Base-by-base conservation (phyloP, 305 asterid genomes). In the Ilex paraguariensis region DNA sequence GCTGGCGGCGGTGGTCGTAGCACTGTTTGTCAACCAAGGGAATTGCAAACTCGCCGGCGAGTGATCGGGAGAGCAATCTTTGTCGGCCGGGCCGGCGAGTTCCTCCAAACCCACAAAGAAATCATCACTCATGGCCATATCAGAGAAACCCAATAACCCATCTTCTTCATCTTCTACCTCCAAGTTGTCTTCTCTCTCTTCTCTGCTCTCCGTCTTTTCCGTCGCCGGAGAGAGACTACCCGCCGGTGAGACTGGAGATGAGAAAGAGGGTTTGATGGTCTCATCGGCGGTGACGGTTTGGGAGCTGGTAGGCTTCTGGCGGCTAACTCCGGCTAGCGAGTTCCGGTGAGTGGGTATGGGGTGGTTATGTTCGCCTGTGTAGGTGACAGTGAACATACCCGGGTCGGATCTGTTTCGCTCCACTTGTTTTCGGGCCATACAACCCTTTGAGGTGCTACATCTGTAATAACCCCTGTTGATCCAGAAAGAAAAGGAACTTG, bases 381-480 rank as follows among this genome's bases (percentile, higher is more conserved):
- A 85, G 15, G 92, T 85, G 67, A 85, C 76, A 15, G 80, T 82
- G 45, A 85, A 63, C 89, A 82, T 82, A 44, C 78, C 73, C 55
- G 92, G 81, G 70, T 85, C 89, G 32, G 84, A 80, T 72, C 92
- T 77, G 72, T 86, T 82, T 55, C 92, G 79, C 69, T 85, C 92
- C 48, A 85, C 92, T 79, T 85, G 92, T 57, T 82, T 85, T 63
- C 89, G 68, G 3, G 92, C 92, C 16, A 76, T 74, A 62, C 92
- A 85, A 10, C 87, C 89, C 70, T 85, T 85, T 44, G 89, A 82
- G n/a, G 87, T 85, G 40, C 92, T 85, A 61, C 92, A 85, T 73
- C 86, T 69, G 28, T 85, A 85, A 63, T 85, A 85, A 7, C 92
- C 87, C 79, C 91, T 84, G 72, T 54, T 46, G 52, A 46, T 46